phyloP scores from a whole-genome alignment of 148 eudicot genomes.

The Persicaria maculosa region DNA sequence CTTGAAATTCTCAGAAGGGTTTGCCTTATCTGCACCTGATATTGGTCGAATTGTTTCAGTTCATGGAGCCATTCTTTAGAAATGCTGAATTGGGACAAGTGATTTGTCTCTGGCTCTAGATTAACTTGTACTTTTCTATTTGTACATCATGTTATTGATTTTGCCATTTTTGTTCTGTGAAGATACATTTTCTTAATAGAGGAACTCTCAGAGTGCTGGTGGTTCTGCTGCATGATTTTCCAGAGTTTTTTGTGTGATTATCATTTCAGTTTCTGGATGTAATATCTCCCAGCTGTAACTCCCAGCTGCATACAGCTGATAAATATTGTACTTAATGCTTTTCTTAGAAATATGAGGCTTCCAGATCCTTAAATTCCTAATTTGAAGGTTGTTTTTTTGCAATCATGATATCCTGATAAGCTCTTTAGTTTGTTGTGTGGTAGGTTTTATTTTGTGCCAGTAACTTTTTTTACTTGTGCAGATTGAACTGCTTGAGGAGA shows the following conservation, averaged over 20 bases:
- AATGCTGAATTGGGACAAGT: too few relatives aligned
- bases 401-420: neutral
- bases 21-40: conserved; percentile 85
- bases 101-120: too few relatives aligned
- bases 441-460: too few relatives aligned
- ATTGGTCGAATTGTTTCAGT: conserved; percentile 65
- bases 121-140: too few relatives aligned
- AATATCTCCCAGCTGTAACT: conserved; percentile 67
- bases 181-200: too few relatives aligned
- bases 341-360: conserved; percentile 93
- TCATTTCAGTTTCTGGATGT: conserved; percentile 97
- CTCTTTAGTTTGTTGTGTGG: neutral
- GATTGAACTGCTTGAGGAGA: too few relatives aligned
- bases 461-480: too few relatives aligned
- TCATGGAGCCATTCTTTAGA: too few relatives aligned
- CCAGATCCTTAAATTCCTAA: conserved; percentile 96
- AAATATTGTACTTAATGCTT: conserved; percentile 88
- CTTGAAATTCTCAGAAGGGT: conserved; percentile 83
- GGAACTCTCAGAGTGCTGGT: conserved; percentile 74
- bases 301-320: conserved; percentile 64
- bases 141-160: too few relatives aligned
- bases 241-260: conserved; percentile 81
- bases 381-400: conserved; percentile 43
- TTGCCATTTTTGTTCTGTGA: too few relatives aligned
- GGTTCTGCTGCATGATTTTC: conserved; percentile 91